Evolutionary conservation across 306 rosid genomes (phyloP), one percentile per base, ranked within the genome.

Genomic region (Acacia melanoxylon): DNA sequence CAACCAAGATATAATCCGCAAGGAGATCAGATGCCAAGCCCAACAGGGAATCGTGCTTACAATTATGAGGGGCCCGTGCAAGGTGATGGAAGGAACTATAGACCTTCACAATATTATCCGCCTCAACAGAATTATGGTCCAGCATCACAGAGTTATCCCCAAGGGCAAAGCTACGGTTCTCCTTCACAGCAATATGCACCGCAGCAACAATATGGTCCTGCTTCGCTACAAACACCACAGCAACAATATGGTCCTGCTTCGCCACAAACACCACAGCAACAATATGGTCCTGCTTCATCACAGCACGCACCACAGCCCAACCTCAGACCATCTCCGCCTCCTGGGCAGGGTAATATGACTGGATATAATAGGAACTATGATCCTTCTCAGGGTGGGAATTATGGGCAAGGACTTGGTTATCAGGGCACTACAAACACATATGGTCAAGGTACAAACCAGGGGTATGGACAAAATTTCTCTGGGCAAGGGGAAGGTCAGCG

Each of bases 1-100:
- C 92, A 79, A 77, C 75, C 75, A 42, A 70, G 75, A 70, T 83
- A 75, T 29, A 82, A 87, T 46, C 84, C 76, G 31, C 87, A 68
- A 79, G 84, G 87, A 35, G 68, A 80, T 83, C 79, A 68, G 29
- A 40, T 74, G 37, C 54, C 88, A 22, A 86, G 74, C 84, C 81
- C 80, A 71, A 92, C 72, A 76, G 86, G 89, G 20, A 89, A 87
- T 81, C 86, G 85, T 61, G 71, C 90, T 6, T 85, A 81, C 69
- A 78, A 72, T 74, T 76, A 82, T 72, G 84, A 78, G 76, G 89
- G 87, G 15, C 22, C 92, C 19, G 12, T 62, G 87, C 92, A 87
- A 81, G 83, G 87, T 72, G 90, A 83, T 86, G 92, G 84, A 63
- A 85, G 93, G 85, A 84, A 86, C 89, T 77, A 58, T 37, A 90